These are phyloP conservation scores for Darksidea phi DNA, from an alignment of 495 filamentous ascomycete genomes.

Conservation along the genomic window DNA sequence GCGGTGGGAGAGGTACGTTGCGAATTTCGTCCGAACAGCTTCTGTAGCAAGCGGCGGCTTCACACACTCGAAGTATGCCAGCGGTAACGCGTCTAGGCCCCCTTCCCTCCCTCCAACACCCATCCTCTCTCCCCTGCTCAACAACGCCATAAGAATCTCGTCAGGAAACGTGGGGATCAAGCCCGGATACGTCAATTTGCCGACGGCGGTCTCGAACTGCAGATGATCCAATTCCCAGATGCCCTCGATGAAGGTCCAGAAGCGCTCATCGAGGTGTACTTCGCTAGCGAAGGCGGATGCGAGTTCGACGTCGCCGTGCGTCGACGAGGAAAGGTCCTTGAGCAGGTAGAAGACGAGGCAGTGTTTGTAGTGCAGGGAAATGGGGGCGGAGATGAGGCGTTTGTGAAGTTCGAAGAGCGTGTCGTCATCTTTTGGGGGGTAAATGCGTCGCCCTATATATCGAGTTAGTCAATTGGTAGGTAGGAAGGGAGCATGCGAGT, in stretches of 20 bases:
- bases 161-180: constrained; percentile 77
- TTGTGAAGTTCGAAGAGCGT: constrained; percentile 64
- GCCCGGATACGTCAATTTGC: constrained; percentile 71
- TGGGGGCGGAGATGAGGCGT: constrained; percentile 58
- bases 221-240: constrained; percentile 76
- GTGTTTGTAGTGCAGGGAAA: constrained; percentile 69
- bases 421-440: constrained; percentile 65
- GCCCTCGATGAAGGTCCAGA: constrained; percentile 72
- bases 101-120: constrained; percentile 31
- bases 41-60: constrained; percentile 62
- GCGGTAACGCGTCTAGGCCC: constrained; percentile 60
- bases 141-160: constrained; percentile 71
- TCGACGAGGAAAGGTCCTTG: constrained; percentile 55
- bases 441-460: constrained; percentile 55
- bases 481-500: constrained; percentile 5
- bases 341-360: constrained; percentile 78
- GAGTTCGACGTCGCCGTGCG: constrained; percentile 51
- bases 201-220: constrained; percentile 68
- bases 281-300: constrained; percentile 53
- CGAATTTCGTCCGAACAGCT: constrained; percentile 61
- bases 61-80: constrained; percentile 72
- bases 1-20: constrained; percentile 63
- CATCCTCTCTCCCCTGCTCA: constrained; percentile 47
- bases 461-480: constrained; percentile 16
- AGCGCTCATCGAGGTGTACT: constrained; percentile 64